Evolutionary conservation across 2,329 filamentous ascomycete species (phyloP).

Genomic region (Rhinocladiella similis): DNA sequence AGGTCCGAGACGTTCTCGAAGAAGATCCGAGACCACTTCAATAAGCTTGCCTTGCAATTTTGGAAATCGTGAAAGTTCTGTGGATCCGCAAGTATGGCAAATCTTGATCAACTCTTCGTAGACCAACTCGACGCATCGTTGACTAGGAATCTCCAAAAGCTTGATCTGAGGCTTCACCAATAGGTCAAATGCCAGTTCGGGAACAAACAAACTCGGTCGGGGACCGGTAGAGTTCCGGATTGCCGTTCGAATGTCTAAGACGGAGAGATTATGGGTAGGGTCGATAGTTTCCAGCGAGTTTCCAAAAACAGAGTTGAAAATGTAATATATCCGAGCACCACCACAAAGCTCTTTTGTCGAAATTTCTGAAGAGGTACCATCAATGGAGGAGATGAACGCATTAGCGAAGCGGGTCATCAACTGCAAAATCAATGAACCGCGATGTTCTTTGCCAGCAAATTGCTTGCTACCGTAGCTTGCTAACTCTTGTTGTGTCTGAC

Average conservation of each 20-base stretch:
- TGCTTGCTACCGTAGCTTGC: conserved; percentile 97
- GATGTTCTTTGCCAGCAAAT: conserved; percentile 95
- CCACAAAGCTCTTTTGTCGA: conserved; percentile 97
- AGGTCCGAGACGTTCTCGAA: conserved; percentile 88
- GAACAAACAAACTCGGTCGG: conserved; percentile 91
- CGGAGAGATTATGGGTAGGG: conserved; percentile 90
- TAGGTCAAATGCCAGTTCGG: conserved; percentile 95
- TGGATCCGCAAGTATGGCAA: conserved; percentile 96
- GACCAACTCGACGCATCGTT: conserved; percentile 94
- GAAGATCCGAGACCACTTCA: conserved; percentile 92
- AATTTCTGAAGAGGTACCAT: conserved; percentile 97
- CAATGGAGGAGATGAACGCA: conserved; percentile 97
- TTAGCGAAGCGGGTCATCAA: conserved; percentile 98
- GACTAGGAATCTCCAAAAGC: conserved; percentile 88
- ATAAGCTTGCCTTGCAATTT: conserved; percentile 95
- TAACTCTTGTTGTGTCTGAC: conserved; percentile 97
- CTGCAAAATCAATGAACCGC: conserved; percentile 90
- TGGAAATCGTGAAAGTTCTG: conserved; percentile 87
- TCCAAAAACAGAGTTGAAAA: conserved; percentile 98
- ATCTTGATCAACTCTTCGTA: conserved; percentile 99
- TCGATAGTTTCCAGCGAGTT: conserved; percentile 96
- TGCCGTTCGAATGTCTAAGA: conserved; percentile 91
- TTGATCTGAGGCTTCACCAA: conserved; percentile 99
- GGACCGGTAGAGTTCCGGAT: conserved; percentile 98
- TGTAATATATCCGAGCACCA: conserved; percentile 95